Evolutionary conservation across 2,329 filamentous ascomycete species (phyloP), one percentile per base, ranked within the genome.

Genomic region (Curvularia spicifera): DNA sequence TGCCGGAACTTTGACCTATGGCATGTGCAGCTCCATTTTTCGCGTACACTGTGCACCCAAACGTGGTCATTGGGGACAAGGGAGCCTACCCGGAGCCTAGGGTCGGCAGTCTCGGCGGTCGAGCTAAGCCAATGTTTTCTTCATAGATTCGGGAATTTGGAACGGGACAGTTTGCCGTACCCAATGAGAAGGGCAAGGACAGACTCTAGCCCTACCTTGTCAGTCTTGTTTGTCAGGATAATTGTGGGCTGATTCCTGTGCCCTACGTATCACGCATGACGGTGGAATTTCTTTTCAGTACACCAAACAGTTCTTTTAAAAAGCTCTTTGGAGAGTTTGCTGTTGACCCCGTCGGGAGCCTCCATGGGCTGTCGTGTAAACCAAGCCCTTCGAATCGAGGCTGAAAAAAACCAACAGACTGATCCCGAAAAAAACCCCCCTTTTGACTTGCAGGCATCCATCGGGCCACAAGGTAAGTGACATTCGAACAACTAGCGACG

Each of bases 1-100:
- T 31, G 28, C 31, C 31, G 42, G 46, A 50, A 57, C 48, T 29
- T 44, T 28, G 53, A 48, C 57, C 47, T 47, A 51, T 53, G 44
- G 44, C 28, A 53, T 57, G 54, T 58, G 56, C 59, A 56, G 56
- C 52, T 57, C 61, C 51, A 52, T 37, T 52, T 40, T 42, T 58
- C 53, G 53, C 43, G 57, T 50, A 46, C 46, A 44, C 40, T 48
- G 51, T 56, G 53, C 42, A 51, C 42, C 26, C 51, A 57, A 40
- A 58, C 51, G 46, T 57, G 53, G 51, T 40, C 57, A 55, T 57
- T 52, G 18, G 29, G 29, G 40, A 18, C 20, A 18, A 39, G 39
- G 51, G 29, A 24, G 37, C 49, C 53, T 29, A 31, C 43, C 43
- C 29, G 42, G 29, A 42, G 39, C 45, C 47, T 47, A 44, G 47